These are phyloP conservation scores for Flueggea neowawraea DNA, from an alignment of 441 rosid genomes.

Conservation along the genomic window DNA sequence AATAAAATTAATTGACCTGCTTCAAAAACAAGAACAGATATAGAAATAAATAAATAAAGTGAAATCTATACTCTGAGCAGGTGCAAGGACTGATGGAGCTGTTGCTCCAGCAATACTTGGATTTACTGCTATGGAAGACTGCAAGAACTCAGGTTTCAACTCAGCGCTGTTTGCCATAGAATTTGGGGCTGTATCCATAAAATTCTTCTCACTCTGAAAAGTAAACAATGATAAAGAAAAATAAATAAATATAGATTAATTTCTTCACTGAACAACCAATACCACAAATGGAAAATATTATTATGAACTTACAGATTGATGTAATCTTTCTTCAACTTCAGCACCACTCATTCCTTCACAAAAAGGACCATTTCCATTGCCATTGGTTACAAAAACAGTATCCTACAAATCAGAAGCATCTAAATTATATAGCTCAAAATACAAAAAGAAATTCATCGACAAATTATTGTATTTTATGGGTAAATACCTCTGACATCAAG, in stretches of 20 bases:
- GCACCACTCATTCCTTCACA: constrained; percentile 78
- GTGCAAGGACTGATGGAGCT: constrained; percentile 27
- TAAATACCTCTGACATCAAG: constrained; percentile 81
- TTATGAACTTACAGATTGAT: constrained; percentile 49
- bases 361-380: constrained; percentile 46
- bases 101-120: constrained; percentile 38
- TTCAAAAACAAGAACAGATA: constrained; percentile 6
- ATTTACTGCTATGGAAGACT: constrained; percentile 35
- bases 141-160: constrained; percentile 49
- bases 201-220: constrained; percentile 50
- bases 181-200: constrained; percentile 32
- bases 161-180: constrained; percentile 34
- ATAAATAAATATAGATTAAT: background rate
- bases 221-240: background rate
- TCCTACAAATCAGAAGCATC: constrained; percentile 48
- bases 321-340: constrained; percentile 76
- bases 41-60: background rate
- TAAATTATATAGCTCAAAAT: constrained; percentile 10
- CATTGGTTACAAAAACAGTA: constrained; percentile 73
- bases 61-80: constrained; percentile 54
- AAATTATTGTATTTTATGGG: constrained; percentile 11
- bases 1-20: background rate
- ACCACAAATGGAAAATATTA: background rate
- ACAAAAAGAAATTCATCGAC: constrained; percentile 2
- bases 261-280: too few species aligned